Evolutionary conservation across 169 alveolate genomes (phyloP).

Genomic region (Amoebophrya sp.): DNA sequence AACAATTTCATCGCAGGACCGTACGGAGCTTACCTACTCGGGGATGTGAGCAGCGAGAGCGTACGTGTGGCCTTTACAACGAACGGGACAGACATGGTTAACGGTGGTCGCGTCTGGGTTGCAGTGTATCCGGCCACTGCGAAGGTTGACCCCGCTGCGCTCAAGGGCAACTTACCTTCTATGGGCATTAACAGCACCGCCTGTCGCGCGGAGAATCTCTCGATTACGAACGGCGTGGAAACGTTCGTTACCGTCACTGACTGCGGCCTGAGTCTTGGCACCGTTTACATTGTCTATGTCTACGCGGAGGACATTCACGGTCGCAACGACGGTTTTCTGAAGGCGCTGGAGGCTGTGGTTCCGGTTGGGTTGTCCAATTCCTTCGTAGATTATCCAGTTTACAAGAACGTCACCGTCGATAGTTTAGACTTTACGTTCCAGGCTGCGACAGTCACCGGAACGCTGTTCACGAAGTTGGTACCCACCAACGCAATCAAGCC

Average conservation of each 20-base stretch:
- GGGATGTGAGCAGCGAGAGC: not conserved
- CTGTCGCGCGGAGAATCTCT: not conserved
- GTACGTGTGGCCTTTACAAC: not conserved
- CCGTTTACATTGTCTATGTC: constrained; percentile 14
- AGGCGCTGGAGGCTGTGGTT: not conserved
- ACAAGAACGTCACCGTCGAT: not conserved
- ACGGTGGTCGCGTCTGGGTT: not conserved
- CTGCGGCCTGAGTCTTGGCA: not conserved
- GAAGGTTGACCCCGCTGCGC: not conserved
- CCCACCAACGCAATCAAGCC: not conserved
- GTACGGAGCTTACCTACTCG: not conserved
- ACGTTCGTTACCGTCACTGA: not conserved
- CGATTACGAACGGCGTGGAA: not conserved
- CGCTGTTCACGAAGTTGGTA: not conserved
- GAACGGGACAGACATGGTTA: not conserved
- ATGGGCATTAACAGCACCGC: constrained; percentile 10
- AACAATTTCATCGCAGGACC: not conserved
- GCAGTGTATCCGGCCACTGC: not conserved
- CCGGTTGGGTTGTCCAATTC: not conserved
- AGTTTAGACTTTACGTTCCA: not conserved
- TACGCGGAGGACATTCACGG: constrained; percentile 34
- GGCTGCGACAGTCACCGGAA: not conserved
- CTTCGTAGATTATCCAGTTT: not conserved
- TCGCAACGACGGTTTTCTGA: constrained; percentile 34
- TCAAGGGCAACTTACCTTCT: not conserved